A percentile compares a stretch with the other conserved stretches of the same genome.
These are phyloP conservation scores for Patellaria atrata DNA, from an alignment of 495 filamentous ascomycete species.

Conservation along the genomic window DNA sequence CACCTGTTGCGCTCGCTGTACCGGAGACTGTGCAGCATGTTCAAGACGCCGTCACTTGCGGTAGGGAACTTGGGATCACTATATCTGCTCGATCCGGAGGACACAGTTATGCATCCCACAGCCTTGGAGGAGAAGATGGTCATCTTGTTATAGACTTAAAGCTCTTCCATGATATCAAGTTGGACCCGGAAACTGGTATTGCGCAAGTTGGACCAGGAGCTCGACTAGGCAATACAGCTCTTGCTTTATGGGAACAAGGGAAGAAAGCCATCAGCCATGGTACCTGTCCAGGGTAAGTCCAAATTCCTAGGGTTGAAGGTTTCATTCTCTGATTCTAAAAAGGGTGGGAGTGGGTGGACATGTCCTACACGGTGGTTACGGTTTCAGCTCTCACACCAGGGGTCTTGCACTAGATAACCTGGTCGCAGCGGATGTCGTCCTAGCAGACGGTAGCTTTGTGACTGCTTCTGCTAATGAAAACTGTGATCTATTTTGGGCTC, in stretches of 20 bases:
- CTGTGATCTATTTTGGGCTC: constrained; percentile 34
- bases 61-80: constrained; percentile 36
- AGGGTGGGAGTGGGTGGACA: constrained; percentile 62
- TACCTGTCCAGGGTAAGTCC: constrained; percentile 35
- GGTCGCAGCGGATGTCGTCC: constrained; percentile 44
- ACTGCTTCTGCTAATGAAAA: constrained; percentile 23
- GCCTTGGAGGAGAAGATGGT: constrained; percentile 37
- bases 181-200: constrained; percentile 39
- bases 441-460: constrained; percentile 42
- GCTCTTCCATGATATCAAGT: constrained; percentile 31
- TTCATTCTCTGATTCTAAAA: neutral
- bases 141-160: constrained; percentile 44
- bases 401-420: constrained; percentile 53
- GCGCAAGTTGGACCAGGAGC: constrained; percentile 55
- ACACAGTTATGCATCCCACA: constrained; percentile 53
- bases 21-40: constrained; percentile 45
- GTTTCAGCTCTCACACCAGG: constrained; percentile 45
- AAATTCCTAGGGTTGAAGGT: constrained; percentile 18
- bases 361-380: constrained; percentile 55
- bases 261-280: constrained; percentile 54
- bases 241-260: constrained; percentile 43
- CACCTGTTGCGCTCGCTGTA: constrained; percentile 46
- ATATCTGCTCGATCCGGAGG: constrained; percentile 60
- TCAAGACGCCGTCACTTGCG: constrained; percentile 44
- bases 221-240: constrained; percentile 44